Conservation (phyloP, 1,284 basidiomycete species). For the Ceratobasidium sp. region DNA sequence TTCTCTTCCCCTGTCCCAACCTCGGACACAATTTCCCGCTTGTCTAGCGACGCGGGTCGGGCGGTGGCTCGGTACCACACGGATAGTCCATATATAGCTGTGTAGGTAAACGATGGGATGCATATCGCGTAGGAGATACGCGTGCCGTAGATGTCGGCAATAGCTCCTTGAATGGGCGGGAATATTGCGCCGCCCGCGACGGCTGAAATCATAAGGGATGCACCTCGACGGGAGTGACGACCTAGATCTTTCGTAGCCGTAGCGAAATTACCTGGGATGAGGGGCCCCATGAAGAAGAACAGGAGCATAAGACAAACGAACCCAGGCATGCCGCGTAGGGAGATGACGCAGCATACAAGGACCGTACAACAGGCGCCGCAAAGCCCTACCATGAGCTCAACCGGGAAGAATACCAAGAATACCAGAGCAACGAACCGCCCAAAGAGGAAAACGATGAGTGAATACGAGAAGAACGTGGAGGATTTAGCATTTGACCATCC, state of each 20-base stretch:
- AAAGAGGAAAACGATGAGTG: conserved; percentile 53
- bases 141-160: conserved; percentile 56
- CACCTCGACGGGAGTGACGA: conserved; percentile 60
- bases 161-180: conserved; percentile 61
- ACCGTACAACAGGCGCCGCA: not conserved
- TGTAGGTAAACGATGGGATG: conserved; percentile 2
- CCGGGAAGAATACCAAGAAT: conserved; percentile 55
- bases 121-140: not conserved
- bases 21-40: not conserved
- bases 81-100: not conserved
- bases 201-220: conserved; percentile 59
- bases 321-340: conserved; percentile 50
- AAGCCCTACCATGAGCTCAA: not conserved
- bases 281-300: conserved; percentile 62
- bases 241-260: conserved; percentile 60
- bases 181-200: conserved; percentile 62
- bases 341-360: not conserved
- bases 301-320: conserved; percentile 61
- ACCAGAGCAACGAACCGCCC: conserved; percentile 57
- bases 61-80: not conserved
- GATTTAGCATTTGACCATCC: conserved; percentile 55
- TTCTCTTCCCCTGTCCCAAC: not conserved
- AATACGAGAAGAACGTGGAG: conserved; percentile 61
- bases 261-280: conserved; percentile 60
- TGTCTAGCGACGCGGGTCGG: not conserved